phyloP scores from a whole-genome alignment of 2,329 filamentous ascomycete species.

The Penicillium frequentans region DNA sequence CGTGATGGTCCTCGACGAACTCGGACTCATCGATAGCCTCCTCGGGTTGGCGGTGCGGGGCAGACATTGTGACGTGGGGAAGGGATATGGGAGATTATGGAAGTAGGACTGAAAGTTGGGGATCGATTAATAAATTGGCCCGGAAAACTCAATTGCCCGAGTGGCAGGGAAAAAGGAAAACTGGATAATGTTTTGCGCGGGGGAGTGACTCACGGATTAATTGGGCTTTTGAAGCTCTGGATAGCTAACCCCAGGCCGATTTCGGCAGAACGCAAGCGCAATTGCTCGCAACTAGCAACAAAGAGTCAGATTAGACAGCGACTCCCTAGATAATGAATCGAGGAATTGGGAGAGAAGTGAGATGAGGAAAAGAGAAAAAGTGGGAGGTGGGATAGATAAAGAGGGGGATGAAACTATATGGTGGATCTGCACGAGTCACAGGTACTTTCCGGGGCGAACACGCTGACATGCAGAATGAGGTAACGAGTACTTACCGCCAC shows the following conservation, averaged over 20 bases:
- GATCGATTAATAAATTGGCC: background rate
- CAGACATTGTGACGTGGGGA: slow-evolving; percentile 27
- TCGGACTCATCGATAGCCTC: slow-evolving; percentile 52
- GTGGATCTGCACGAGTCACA: background rate
- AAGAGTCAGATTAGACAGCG: background rate
- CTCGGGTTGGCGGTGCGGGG: slow-evolving; percentile 32
- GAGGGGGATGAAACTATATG: background rate
- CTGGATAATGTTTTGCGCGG: background rate
- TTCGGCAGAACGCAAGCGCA: slow-evolving; percentile 17
- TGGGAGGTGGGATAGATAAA: slow-evolving; percentile 14
- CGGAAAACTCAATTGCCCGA: slow-evolving; percentile 15
- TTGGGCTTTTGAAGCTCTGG: slow-evolving; percentile 11
- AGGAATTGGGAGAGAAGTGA: background rate
- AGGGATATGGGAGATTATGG: slow-evolving; percentile 1
- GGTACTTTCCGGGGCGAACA: slow-evolving; percentile 11
- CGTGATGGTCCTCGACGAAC: slow-evolving; percentile 65
- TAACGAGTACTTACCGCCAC: slow-evolving; percentile 19
- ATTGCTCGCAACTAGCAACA: background rate
- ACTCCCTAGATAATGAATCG: background rate
- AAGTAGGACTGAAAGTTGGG: background rate
- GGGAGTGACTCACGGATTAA: slow-evolving; percentile 22
- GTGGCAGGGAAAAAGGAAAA: background rate
- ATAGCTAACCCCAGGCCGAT: slow-evolving; percentile 17
- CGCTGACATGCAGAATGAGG: slow-evolving; percentile 23
- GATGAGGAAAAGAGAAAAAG: background rate